Evolutionary conservation across 495 filamentous ascomycete genomes (phyloP), one percentile per base, ranked within the genome.

Genomic region (Neurospora hispaniola): DNA sequence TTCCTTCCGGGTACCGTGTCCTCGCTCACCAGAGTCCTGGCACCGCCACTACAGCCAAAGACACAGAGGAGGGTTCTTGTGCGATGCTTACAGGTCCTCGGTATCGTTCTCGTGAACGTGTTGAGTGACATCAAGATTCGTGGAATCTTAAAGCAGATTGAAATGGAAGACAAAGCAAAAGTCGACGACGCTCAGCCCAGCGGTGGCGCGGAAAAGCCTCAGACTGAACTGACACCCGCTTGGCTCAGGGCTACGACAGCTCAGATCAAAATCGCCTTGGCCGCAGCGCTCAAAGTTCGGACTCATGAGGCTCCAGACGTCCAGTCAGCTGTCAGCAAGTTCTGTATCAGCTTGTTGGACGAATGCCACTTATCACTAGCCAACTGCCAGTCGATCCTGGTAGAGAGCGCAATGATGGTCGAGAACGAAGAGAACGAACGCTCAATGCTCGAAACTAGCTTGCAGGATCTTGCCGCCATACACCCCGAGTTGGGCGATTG

Each of bases 1-100:
- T 94, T 98, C 75, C 88, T 98, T 76, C 96, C 96, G 9, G 93
- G 96, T 9, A 93, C 94, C 4, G 89, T 97, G 1, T 97, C 95
- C 9, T 87, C 89, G 7, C 79, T 99, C 68, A 91, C 90, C 12
- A 94, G 90, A 80, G 83, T 91, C 18, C 81, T 98, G 42, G 90
- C 90, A 39, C 89, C 91, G 0, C 90, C 88, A 2, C 88, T 87
- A 8, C 87, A 89, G 71, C 82, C 84, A 72, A 90, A 90, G 72
- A 85, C 88, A 20, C 88, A 90, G 70, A 90, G 86, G 73, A 88
- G 83, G 74, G 84, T 95, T 1, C 82, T 98, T 9, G 82, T 89
- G 5, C 79, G 76, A 31, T 89, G 88, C 31, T 80, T 98, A 18
- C 81, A 86, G 5, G 81, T 89, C 0, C 80, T 98, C 18, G 84